These are phyloP conservation scores for Hypoxylon sp. DNA, from an alignment of 2,329 filamentous ascomycete genomes.

Conservation along the genomic window DNA sequence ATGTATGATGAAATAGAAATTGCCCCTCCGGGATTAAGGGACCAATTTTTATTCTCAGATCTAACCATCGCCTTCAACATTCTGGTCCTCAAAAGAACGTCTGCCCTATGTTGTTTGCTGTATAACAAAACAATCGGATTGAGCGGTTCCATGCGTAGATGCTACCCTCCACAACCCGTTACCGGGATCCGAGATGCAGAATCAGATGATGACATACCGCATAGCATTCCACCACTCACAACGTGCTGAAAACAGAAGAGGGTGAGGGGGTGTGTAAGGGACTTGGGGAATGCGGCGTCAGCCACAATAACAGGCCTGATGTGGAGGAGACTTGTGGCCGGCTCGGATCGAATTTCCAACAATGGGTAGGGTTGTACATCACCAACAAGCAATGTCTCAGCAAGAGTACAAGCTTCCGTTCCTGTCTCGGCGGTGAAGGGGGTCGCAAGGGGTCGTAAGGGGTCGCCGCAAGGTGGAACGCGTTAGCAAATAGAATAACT, in stretches of 20 bases:
- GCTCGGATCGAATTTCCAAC: slow-evolving; percentile 27
- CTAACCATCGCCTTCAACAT: slow-evolving; percentile 3
- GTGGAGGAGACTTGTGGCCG: slow-evolving; percentile 20
- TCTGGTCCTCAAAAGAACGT: slow-evolving; percentile 3
- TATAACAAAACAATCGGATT: slow-evolving; percentile 15
- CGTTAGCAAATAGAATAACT: slow-evolving; percentile 39
- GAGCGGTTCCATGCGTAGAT: slow-evolving; percentile 32
- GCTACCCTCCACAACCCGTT: slow-evolving; percentile 34
- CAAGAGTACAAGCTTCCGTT: slow-evolving; percentile 33
- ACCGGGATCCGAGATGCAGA: slow-evolving; percentile 34
- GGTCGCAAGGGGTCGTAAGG: slow-evolving; percentile 16
- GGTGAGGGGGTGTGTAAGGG: background rate
- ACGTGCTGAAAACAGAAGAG: slow-evolving; percentile 5
- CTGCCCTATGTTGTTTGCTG: slow-evolving; percentile 8
- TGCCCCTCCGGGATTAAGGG: slow-evolving; percentile 12
- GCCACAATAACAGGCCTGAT: slow-evolving; percentile 25
- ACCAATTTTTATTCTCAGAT: slow-evolving; percentile 12
- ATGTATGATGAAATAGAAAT: slow-evolving; percentile 12
- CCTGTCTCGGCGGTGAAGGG: slow-evolving; percentile 40
- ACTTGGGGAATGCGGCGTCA: slow-evolving; percentile 35
- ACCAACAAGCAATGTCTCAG: slow-evolving; percentile 16
- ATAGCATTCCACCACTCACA: slow-evolving; percentile 22
- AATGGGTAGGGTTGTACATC: slow-evolving; percentile 10
- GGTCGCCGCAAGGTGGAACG: slow-evolving; percentile 38
- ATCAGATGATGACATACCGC: slow-evolving; percentile 40